These are phyloP conservation scores for Collybia mongolica DNA, from an alignment of 768 basidiomycete species.

Conservation along the genomic window DNA sequence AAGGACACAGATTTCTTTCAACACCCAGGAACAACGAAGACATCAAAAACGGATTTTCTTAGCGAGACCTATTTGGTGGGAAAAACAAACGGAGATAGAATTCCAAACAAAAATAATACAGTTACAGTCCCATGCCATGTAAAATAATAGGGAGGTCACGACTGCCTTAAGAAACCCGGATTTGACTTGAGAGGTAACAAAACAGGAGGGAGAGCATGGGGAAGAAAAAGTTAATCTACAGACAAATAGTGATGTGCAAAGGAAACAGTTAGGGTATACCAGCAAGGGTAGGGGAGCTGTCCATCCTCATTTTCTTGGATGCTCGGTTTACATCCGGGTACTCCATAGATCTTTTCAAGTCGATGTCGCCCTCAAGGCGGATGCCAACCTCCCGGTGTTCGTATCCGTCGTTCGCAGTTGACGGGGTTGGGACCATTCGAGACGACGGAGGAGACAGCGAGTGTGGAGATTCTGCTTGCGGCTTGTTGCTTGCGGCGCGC, in stretches of 20 bases:
- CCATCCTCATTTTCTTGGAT: slow-evolving; percentile 75
- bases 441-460: slow-evolving; percentile 61
- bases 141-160: slow-evolving; percentile 13
- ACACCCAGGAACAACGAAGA: slow-evolving; percentile 5
- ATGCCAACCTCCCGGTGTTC: slow-evolving; percentile 38
- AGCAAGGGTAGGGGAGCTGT: slow-evolving; percentile 40
- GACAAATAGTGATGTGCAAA: slow-evolving; percentile 18
- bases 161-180: slow-evolving; percentile 16
- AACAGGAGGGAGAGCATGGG: slow-evolving; percentile 29
- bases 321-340: slow-evolving; percentile 50
- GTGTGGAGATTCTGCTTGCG: slow-evolving; percentile 36
- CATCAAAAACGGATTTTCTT: no score
- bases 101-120: slow-evolving; percentile 25
- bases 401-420: slow-evolving; percentile 35
- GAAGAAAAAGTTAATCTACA: slow-evolving; percentile 32
- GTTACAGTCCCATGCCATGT: slow-evolving; percentile 22
- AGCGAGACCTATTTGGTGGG: slow-evolving; percentile 11
- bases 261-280: slow-evolving; percentile 54
- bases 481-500: slow-evolving; percentile 54
- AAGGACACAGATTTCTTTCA: slow-evolving; percentile 8
- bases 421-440: slow-evolving; percentile 49
- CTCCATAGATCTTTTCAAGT: slow-evolving; percentile 61
- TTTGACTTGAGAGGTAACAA: slow-evolving; percentile 17
- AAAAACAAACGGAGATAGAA: slow-evolving; percentile 14
- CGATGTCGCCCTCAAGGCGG: slow-evolving; percentile 47